phyloP scores from a whole-genome alignment of 1,139 yeast genomes.

The Magnusiomyces fungicola region DNA sequence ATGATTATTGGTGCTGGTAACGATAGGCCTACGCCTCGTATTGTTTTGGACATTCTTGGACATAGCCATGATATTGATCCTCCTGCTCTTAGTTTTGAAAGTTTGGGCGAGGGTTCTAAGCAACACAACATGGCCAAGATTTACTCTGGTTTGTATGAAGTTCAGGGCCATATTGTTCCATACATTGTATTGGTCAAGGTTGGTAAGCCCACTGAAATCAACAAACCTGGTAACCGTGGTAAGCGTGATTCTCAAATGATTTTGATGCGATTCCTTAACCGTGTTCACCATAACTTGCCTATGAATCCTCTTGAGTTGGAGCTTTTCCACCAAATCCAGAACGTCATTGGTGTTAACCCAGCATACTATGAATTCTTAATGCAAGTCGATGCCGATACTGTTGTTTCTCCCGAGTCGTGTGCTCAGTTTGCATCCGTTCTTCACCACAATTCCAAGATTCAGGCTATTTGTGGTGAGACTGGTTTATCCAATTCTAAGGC shows the following conservation, averaged over 20 bases:
- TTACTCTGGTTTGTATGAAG: slow-evolving; percentile 37
- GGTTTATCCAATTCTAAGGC: slow-evolving; percentile 35
- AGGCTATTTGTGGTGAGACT: slow-evolving; percentile 39
- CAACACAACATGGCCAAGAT: slow-evolving; percentile 36
- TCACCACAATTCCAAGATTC: slow-evolving; percentile 32
- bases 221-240: slow-evolving; percentile 38
- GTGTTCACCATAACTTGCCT: slow-evolving; percentile 34
- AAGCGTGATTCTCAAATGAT: slow-evolving; percentile 39
- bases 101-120: slow-evolving; percentile 36
- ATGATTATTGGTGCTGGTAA: slow-evolving; percentile 38
- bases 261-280: slow-evolving; percentile 36
- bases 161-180: slow-evolving; percentile 37
- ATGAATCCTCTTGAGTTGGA: slow-evolving; percentile 38
- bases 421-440: slow-evolving; percentile 36
- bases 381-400: slow-evolving; percentile 39
- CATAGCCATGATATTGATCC: slow-evolving; percentile 35
- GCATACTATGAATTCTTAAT: slow-evolving; percentile 36
- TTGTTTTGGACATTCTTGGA: slow-evolving; percentile 37
- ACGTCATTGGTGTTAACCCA: slow-evolving; percentile 38
- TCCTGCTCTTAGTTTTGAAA: slow-evolving; percentile 33
- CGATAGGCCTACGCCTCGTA: slow-evolving; percentile 36
- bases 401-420: slow-evolving; percentile 33
- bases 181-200: slow-evolving; percentile 35
- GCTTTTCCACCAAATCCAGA: slow-evolving; percentile 36
- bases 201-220: slow-evolving; percentile 33